phyloP scores from a whole-genome alignment of 2,329 filamentous ascomycete species.

The Exophiala viscosa region DNA sequence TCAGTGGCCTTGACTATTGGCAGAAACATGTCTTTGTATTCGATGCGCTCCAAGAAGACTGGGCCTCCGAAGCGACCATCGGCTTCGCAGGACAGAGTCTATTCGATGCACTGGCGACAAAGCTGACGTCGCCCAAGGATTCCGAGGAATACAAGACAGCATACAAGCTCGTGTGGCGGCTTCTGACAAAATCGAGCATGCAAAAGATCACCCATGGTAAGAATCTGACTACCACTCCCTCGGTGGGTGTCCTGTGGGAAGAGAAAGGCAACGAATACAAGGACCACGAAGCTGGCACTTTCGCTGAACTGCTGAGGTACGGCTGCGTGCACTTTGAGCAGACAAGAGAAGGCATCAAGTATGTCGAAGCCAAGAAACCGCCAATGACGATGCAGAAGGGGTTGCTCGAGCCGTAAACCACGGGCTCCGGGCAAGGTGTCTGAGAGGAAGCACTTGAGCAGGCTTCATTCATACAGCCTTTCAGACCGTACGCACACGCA shows the following conservation, averaged over 20 bases:
- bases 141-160: conserved; percentile 32
- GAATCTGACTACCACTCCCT: conserved; percentile 24
- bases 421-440: background rate
- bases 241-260: conserved; percentile 32
- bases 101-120: conserved; percentile 30
- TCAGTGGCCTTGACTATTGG: conserved; percentile 33
- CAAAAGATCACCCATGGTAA: conserved; percentile 33
- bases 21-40: conserved; percentile 31
- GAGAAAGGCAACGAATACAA: conserved; percentile 26
- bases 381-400: conserved; percentile 23
- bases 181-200: conserved; percentile 28
- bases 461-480: too few relatives aligned
- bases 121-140: conserved; percentile 27
- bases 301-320: conserved; percentile 32
- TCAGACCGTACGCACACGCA: too few relatives aligned
- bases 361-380: conserved; percentile 17
- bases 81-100: conserved; percentile 31
- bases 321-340: conserved; percentile 32
- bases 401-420: conserved; percentile 25
- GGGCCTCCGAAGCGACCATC: conserved; percentile 27
- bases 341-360: conserved; percentile 22
- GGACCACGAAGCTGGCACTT: conserved; percentile 31
- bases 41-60: conserved; percentile 28
- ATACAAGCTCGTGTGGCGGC: conserved; percentile 29
- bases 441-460: background rate